These are phyloP conservation scores for Fusarium nematophilum DNA, from an alignment of 2,329 filamentous ascomycete species.

Conservation along the genomic window DNA sequence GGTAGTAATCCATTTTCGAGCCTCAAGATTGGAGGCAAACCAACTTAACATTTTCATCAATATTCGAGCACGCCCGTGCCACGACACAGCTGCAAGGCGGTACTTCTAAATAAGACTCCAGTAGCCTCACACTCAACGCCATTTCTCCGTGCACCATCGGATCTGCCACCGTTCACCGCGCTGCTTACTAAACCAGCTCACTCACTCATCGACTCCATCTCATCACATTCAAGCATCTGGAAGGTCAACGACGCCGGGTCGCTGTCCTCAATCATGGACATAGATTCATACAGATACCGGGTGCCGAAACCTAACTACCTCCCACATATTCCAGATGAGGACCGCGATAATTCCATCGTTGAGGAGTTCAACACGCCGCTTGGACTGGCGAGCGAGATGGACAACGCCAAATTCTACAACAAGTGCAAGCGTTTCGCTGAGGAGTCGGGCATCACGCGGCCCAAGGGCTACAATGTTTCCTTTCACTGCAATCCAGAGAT, in stretches of 20 bases:
- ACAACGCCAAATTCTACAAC: slow-evolving; percentile 67
- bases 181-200: slow-evolving; percentile 19
- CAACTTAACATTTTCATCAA: slow-evolving; percentile 35
- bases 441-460: slow-evolving; percentile 78
- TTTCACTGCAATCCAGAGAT: slow-evolving; percentile 96
- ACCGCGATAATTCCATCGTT: slow-evolving; percentile 63
- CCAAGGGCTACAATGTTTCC: slow-evolving; percentile 89
- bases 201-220: slow-evolving; percentile 12
- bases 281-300: slow-evolving; percentile 63
- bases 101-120: background rate
- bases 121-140: background rate
- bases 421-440: slow-evolving; percentile 68
- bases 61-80: slow-evolving; percentile 6
- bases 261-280: slow-evolving; percentile 46
- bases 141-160: background rate
- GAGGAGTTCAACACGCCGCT: slow-evolving; percentile 64
- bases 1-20: slow-evolving; percentile 33
- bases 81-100: background rate
- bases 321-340: slow-evolving; percentile 63
- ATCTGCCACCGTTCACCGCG: background rate
- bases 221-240: slow-evolving; percentile 8
- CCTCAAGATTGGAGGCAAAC: slow-evolving; percentile 22
- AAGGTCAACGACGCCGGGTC: slow-evolving; percentile 5
- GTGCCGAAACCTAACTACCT: slow-evolving; percentile 71
- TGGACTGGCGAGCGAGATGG: slow-evolving; percentile 62